phyloP scores from a whole-genome alignment of 1,139 yeast species.

The Diutina scorzettiae region DNA sequence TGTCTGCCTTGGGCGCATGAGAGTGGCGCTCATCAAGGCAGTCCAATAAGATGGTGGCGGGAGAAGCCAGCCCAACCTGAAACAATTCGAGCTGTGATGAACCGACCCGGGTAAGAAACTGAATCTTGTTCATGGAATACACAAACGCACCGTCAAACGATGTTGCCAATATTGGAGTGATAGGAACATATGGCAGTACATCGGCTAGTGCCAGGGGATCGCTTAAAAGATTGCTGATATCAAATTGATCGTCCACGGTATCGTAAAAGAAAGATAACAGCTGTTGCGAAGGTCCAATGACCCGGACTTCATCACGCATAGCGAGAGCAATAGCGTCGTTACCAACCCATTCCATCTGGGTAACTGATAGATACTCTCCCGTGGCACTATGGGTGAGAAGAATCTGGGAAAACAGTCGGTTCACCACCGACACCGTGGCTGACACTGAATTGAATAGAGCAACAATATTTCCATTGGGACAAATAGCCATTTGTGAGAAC shows the following conservation, averaged over 20 bases:
- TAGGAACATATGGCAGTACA: slow-evolving; percentile 17
- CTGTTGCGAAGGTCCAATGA: slow-evolving; percentile 66
- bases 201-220: neutral
- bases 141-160: slow-evolving; percentile 68
- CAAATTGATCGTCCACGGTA: slow-evolving; percentile 20
- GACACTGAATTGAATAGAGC: slow-evolving; percentile 37
- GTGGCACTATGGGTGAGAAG: slow-evolving; percentile 40
- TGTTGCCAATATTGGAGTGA: slow-evolving; percentile 29
- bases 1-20: slow-evolving; percentile 77
- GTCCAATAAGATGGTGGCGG: slow-evolving; percentile 74
- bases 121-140: slow-evolving; percentile 45
- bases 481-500: slow-evolving; percentile 36
- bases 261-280: slow-evolving; percentile 38
- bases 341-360: slow-evolving; percentile 70
- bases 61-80: slow-evolving; percentile 71
- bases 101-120: slow-evolving; percentile 57
- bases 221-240: slow-evolving; percentile 10
- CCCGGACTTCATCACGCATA: slow-evolving; percentile 49
- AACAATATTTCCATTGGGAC: slow-evolving; percentile 53
- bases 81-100: slow-evolving; percentile 49
- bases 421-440: slow-evolving; percentile 41
- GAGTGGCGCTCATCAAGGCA: slow-evolving; percentile 62
- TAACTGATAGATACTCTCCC: slow-evolving; percentile 23
- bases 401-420: slow-evolving; percentile 36
- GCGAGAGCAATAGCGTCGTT: slow-evolving; percentile 64